Evolutionary conservation across 176 grass and related monocot species (phyloP), one percentile per base, ranked within the genome.

Genomic region (Secale cereale): DNA sequence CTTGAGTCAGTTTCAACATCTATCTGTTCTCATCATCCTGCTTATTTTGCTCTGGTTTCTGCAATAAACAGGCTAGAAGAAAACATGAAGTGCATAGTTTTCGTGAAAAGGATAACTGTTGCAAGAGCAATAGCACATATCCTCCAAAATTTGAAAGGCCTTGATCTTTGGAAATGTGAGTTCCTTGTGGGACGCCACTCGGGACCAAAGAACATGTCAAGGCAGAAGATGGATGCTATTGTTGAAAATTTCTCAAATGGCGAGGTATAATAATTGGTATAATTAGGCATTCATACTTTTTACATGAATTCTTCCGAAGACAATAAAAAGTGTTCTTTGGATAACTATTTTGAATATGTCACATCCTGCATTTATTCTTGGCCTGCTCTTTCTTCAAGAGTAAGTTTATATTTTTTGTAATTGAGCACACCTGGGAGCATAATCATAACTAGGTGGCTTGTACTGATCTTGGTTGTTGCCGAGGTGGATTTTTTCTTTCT

Each of bases 11-110:
- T 90, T 78, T 72, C 17, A 31, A 16, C 20, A 63, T 89, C 79
- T 77, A 26, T 20, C 85, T 73, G 72, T 89, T 70, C 70, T 83
- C 76, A 76, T 88, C 14, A 15, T 80, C 20, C 25, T 91, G 7
- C 15, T 82, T 85, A 23, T 83, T 72, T 78, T 74, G 4, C 15
- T 23, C 88, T 81, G 76, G 7, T 87, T 87, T 87, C 35, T 90
- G 87, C 13, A 75, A 37, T 90, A 64, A 82, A 68, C 85, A 97
- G 91, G 85, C 75, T 88, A 32, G 60, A 92, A 83, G 91, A 91
- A 72, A 82, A 82, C 63, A 93, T 69, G 80, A 98, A 98, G 83
- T 98, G 95, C 52, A 98, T 98, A 87, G 81, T 98, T 80, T 98
- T 98, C 73, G 95, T 98, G 85, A 98, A 95, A 92, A 93, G 95